phyloP scores from a whole-genome alignment of 805 yeast genomes.

The Lipomyces japonicus region DNA sequence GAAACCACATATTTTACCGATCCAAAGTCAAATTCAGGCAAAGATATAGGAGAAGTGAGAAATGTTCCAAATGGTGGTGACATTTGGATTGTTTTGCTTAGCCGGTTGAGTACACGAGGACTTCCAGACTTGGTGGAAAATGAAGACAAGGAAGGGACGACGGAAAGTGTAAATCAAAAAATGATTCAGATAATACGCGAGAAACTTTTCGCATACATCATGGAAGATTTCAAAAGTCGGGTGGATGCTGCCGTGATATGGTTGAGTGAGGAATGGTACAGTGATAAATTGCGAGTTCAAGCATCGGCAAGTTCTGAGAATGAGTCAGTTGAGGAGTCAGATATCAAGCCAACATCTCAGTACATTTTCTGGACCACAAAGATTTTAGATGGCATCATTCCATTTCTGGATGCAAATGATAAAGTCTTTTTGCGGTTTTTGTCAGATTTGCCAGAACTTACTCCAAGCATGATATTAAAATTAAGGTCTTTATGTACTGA shows the following conservation, averaged over 20 bases:
- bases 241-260: slow-evolving; percentile 80
- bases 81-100: slow-evolving; percentile 72
- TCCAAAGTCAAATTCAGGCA: slow-evolving; percentile 6
- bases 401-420: slow-evolving; percentile 78
- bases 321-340: neutral
- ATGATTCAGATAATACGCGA: slow-evolving; percentile 62
- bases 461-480: slow-evolving; percentile 56
- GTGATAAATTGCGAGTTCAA: slow-evolving; percentile 48
- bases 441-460: slow-evolving; percentile 80
- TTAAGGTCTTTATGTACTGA: slow-evolving; percentile 75
- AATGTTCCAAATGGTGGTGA: slow-evolving; percentile 57
- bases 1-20: slow-evolving; percentile 14
- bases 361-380: slow-evolving; percentile 69
- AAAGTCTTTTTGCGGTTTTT: slow-evolving; percentile 75
- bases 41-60: slow-evolving; percentile 35
- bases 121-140: slow-evolving; percentile 35
- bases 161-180: slow-evolving; percentile 31
- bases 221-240: slow-evolving; percentile 66
- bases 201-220: slow-evolving; percentile 66
- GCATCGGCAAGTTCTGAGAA: neutral
- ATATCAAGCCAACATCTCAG: slow-evolving; percentile 40
- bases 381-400: slow-evolving; percentile 73
- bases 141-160: slow-evolving; percentile 8
- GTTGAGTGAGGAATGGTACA: slow-evolving; percentile 94
- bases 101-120: slow-evolving; percentile 82